Conservation (phyloP, 2,329 filamentous ascomycete species). For the Fusarium sp. region DNA sequence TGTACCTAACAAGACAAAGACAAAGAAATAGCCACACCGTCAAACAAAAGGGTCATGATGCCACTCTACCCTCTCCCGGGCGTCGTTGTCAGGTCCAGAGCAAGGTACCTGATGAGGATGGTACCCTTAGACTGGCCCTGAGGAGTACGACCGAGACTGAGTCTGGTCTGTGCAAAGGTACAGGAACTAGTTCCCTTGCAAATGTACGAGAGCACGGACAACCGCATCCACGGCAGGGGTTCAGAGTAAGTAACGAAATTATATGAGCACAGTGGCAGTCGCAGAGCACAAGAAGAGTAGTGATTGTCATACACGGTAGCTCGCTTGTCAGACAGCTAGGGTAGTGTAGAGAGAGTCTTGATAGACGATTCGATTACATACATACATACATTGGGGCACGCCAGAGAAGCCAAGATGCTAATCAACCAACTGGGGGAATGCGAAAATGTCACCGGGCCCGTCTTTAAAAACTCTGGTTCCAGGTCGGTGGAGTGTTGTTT, state of each 20-base stretch:
- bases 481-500: slow-evolving; percentile 1
- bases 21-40: slow-evolving; percentile 23
- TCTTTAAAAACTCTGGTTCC: slow-evolving; percentile 23
- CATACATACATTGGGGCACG: neutral
- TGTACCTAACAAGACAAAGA: slow-evolving; percentile 9
- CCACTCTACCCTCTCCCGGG: slow-evolving; percentile 31
- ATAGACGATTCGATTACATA: too few relatives aligned
- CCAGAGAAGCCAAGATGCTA: slow-evolving; percentile 13
- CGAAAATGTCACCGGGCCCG: slow-evolving; percentile 16
- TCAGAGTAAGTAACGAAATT: slow-evolving; percentile 6
- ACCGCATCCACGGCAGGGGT: slow-evolving; percentile 33
- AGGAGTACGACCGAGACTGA: slow-evolving; percentile 17
- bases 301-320: slow-evolving; percentile 19
- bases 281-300: slow-evolving; percentile 26
- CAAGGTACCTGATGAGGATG: slow-evolving; percentile 10
- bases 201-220: slow-evolving; percentile 34
- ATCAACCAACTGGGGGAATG: slow-evolving; percentile 12
- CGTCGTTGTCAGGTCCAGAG: slow-evolving; percentile 9
- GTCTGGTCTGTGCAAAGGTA: slow-evolving; percentile 34
- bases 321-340: slow-evolving; percentile 8
- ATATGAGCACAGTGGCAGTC: neutral
- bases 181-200: slow-evolving; percentile 26
- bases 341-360: neutral
- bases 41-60: slow-evolving; percentile 27
- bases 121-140: slow-evolving; percentile 8